Evolutionary conservation across 306 rosid genomes (phyloP).

Genomic region (Leucaena leucocephala): DNA sequence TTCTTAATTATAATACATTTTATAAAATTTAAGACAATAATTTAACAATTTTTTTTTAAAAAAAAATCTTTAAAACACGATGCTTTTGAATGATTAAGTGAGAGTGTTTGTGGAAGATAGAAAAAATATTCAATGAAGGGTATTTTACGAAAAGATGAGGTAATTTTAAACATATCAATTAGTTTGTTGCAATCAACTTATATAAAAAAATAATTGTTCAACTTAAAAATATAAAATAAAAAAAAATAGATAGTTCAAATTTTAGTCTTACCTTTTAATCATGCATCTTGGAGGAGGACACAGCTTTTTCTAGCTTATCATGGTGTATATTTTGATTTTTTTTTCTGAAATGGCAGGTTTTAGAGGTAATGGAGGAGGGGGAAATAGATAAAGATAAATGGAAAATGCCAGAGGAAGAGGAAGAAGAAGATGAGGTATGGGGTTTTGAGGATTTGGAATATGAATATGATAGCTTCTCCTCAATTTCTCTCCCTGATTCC

Average conservation of each 20-base stretch:
- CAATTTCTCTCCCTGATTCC: conserved; percentile 67
- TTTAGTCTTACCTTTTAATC: not conserved
- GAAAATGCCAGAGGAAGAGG: conserved; percentile 82
- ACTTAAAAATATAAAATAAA: not conserved
- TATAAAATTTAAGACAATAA: no score
- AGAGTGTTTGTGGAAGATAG: not conserved
- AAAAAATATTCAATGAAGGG: no score
- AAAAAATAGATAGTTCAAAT: not conserved
- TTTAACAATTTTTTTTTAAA: no score
- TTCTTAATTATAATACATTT: not conserved
- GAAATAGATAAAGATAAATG: conserved; percentile 67
- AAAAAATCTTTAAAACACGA: no score
- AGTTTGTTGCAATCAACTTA: not conserved
- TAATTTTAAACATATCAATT: not conserved
- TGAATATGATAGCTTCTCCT: conserved; percentile 73
- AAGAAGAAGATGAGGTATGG: conserved; percentile 76
- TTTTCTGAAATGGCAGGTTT: conserved; percentile 50
- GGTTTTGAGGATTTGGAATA: conserved; percentile 84
- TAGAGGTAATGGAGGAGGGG: conserved; percentile 75
- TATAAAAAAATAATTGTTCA: not conserved
- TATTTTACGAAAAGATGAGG: not conserved
- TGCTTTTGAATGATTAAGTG: not conserved
- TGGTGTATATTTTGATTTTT: not conserved
- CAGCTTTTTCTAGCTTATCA: not conserved
- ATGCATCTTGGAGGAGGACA: not conserved